Conservation (phyloP, 1,139 yeast genomes). For the Candida frijolesensis region DNA sequence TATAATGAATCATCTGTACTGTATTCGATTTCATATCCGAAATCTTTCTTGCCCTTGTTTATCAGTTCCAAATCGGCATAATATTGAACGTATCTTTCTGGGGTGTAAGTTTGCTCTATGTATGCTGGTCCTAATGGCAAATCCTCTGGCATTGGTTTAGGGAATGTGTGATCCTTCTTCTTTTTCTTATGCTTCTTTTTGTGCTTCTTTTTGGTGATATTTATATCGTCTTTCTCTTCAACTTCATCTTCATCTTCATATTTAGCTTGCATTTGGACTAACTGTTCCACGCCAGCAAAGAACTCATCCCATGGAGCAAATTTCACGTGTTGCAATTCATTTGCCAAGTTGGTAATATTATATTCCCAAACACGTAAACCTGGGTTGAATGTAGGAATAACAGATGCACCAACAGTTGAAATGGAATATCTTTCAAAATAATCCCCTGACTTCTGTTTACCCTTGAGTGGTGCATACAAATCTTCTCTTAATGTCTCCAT, state of each 20-base stretch:
- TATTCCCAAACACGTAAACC: constrained; percentile 86
- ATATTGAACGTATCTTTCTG: constrained; percentile 71
- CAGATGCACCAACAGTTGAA: constrained; percentile 71
- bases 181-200: constrained; percentile 8
- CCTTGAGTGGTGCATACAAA: constrained; percentile 51
- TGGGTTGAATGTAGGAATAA: constrained; percentile 86
- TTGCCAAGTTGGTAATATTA: constrained; percentile 58
- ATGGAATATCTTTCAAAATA: constrained; percentile 63
- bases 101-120: constrained; percentile 68
- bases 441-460: constrained; percentile 45
- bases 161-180: constrained; percentile 64
- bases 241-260: constrained; percentile 19
- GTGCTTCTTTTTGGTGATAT: constrained; percentile 17
- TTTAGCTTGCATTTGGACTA: constrained; percentile 26
- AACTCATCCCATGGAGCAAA: constrained; percentile 57
- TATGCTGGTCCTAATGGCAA: constrained; percentile 75
- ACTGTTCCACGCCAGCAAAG: constrained; percentile 47
- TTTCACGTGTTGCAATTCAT: constrained; percentile 18
- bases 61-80: constrained; percentile 61
- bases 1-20: constrained; percentile 63
- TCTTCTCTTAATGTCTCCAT: constrained; percentile 57
- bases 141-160: constrained; percentile 59
- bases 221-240: constrained; percentile 13
- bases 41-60: constrained; percentile 49
- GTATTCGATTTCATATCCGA: constrained; percentile 67